Evolutionary conservation across 257 asterid species (phyloP).

Genomic region (Gynochthodes officinalis): DNA sequence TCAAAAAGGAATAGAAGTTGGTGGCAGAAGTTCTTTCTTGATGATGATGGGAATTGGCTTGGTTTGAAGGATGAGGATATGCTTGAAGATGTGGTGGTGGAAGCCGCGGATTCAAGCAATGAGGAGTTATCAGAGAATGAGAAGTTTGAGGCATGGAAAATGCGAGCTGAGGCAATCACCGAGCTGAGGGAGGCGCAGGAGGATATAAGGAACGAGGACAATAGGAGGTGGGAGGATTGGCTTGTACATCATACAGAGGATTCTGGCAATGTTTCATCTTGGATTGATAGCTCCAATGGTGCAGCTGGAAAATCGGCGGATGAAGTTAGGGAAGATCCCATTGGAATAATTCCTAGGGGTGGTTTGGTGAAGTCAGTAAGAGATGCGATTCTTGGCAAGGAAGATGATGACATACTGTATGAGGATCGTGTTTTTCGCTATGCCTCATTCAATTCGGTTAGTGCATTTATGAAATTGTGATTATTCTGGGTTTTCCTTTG

Average conservation of each 20-base stretch:
- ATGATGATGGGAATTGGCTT: slow-evolving; percentile 86
- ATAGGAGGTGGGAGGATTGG: slow-evolving; percentile 96
- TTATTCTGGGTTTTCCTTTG: background rate
- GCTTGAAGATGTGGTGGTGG: slow-evolving; percentile 56
- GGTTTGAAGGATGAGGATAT: slow-evolving; percentile 78
- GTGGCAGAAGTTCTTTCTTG: slow-evolving; percentile 82
- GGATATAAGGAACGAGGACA: slow-evolving; percentile 78
- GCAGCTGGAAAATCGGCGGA: slow-evolving; percentile 33
- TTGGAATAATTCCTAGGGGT: slow-evolving; percentile 52
- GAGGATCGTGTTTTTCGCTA: slow-evolving; percentile 90
- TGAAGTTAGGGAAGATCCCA: slow-evolving; percentile 44
- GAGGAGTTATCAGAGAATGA: slow-evolving; percentile 66
- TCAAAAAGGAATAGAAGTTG: slow-evolving; percentile 54
- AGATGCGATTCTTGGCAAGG: slow-evolving; percentile 66
- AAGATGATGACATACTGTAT: slow-evolving; percentile 83
- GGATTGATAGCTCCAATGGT: slow-evolving; percentile 55
- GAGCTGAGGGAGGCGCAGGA: slow-evolving; percentile 93
- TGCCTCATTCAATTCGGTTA: slow-evolving; percentile 86
- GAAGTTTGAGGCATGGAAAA: slow-evolving; percentile 93
- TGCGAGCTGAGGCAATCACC: slow-evolving; percentile 86
- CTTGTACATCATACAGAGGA: slow-evolving; percentile 55
- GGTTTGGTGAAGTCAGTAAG: slow-evolving; percentile 78
- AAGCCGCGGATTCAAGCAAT: slow-evolving; percentile 40
- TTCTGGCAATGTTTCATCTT: slow-evolving; percentile 44
- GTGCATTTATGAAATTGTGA: slow-evolving; percentile 27